Evolutionary conservation across 192 early-diverging fungal species (phyloP).

Genomic region (Backusella tarrabulga): DNA sequence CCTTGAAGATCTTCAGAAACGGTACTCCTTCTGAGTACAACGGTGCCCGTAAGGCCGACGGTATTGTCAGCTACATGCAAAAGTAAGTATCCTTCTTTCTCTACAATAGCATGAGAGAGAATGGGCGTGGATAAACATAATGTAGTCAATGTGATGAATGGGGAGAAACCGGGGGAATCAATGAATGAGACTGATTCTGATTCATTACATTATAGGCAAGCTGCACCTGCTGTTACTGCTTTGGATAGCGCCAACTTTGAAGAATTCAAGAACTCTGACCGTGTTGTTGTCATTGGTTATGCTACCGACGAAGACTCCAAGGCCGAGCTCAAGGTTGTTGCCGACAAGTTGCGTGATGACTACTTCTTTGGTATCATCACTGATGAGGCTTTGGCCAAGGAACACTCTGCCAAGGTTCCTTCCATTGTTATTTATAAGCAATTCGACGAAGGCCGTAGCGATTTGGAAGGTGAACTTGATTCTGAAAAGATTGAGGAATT

Average conservation of each 20-base stretch:
- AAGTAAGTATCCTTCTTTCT: slow-evolving; percentile 54
- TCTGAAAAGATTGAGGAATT: slow-evolving; percentile 64
- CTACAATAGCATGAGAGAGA: neutral
- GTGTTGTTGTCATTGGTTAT: slow-evolving; percentile 88
- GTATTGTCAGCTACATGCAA: slow-evolving; percentile 91
- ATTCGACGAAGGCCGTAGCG: slow-evolving; percentile 85
- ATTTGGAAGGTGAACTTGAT: slow-evolving; percentile 51
- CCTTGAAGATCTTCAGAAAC: slow-evolving; percentile 85
- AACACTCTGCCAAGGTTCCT: slow-evolving; percentile 52
- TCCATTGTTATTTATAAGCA: slow-evolving; percentile 85
- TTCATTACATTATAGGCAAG: slow-evolving; percentile 52
- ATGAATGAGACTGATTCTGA: neutral
- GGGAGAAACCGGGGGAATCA: neutral
- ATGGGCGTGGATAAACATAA: neutral
- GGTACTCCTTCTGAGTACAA: slow-evolving; percentile 75
- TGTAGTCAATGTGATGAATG: neutral
- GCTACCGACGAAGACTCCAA: slow-evolving; percentile 67
- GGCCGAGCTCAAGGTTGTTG: slow-evolving; percentile 63
- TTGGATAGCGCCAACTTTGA: slow-evolving; percentile 67
- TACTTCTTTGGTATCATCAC: slow-evolving; percentile 79
- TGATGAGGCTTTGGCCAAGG: slow-evolving; percentile 57
- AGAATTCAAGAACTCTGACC: slow-evolving; percentile 80
- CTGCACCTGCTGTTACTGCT: slow-evolving; percentile 75
- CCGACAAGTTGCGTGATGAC: slow-evolving; percentile 84
- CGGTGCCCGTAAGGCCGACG: slow-evolving; percentile 83